Evolutionary conservation across 1,284 basidiomycete species (phyloP).

Genomic region (Trametes pubescens): DNA sequence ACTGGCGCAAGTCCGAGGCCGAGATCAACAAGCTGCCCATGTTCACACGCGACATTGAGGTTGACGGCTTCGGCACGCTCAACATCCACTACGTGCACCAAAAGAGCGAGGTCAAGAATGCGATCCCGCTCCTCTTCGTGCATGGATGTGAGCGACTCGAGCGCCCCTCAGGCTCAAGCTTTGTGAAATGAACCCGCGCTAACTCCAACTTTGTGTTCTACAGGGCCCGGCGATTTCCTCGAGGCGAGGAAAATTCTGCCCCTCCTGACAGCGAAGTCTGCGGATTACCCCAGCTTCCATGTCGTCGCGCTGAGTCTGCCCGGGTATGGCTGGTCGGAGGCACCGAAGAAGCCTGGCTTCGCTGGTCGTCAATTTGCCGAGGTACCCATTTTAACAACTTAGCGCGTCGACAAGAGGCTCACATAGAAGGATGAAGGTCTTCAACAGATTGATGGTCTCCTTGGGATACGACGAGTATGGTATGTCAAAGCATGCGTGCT

Average conservation of each 20-base stretch:
- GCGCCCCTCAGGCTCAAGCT: background rate
- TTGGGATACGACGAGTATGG: constrained; percentile 43
- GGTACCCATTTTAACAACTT: constrained; percentile 11
- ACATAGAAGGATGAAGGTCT: constrained; percentile 39
- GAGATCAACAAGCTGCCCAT: constrained; percentile 53
- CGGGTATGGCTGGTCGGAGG: constrained; percentile 63
- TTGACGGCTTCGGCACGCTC: constrained; percentile 47
- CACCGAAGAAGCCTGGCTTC: constrained; percentile 49
- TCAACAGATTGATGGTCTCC: constrained; percentile 36
- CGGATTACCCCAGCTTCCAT: constrained; percentile 63
- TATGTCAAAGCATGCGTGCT: constrained; percentile 12
- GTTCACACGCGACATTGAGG: constrained; percentile 50
- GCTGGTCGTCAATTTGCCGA: constrained; percentile 39
- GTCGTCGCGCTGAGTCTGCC: constrained; percentile 64
- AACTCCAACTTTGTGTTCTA: background rate
- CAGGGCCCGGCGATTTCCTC: constrained; percentile 69
- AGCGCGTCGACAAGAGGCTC: background rate
- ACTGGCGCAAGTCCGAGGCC: constrained; percentile 53
- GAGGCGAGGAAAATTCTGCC: constrained; percentile 65
- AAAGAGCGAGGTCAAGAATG: constrained; percentile 44
- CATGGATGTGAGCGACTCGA: constrained; percentile 53
- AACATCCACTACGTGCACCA: constrained; percentile 56
- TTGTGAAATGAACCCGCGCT: background rate
- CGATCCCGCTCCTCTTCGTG: constrained; percentile 55
- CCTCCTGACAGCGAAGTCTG: constrained; percentile 49